These are phyloP conservation scores for Colletotrichum siamense DNA, from an alignment of 2,329 filamentous ascomycete species.

Conservation along the genomic window DNA sequence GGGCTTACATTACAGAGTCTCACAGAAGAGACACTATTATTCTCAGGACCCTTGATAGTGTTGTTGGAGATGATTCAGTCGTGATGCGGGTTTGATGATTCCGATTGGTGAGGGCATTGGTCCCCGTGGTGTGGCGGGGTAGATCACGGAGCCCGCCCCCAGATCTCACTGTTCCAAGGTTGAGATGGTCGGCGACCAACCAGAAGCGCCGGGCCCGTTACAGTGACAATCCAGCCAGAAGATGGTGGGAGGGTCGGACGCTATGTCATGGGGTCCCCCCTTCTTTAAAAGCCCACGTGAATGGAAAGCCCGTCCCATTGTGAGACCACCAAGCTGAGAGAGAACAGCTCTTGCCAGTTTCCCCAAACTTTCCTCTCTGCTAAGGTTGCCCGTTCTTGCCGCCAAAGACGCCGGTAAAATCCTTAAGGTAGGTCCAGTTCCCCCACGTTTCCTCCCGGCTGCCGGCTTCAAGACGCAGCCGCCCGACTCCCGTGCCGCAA, in stretches of 20 bases:
- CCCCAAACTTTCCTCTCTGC: not conserved
- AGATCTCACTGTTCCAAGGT: not conserved
- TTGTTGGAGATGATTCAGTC: not conserved
- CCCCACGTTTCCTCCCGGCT: not conserved
- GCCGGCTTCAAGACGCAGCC: not conserved
- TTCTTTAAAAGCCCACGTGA: not conserved
- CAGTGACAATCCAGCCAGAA: not conserved
- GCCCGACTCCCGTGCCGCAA: not conserved
- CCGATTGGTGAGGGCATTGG: not conserved
- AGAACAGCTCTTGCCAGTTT: not conserved
- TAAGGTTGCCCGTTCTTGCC: not conserved
- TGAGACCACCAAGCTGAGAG: not conserved
- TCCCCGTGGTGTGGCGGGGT: not conserved
- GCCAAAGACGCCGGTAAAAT: not conserved
- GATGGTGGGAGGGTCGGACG: not conserved
- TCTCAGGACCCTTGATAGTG: not conserved
- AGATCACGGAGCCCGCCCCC: not conserved
- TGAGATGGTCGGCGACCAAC: slow-evolving; percentile 12
- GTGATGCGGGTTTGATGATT: not conserved
- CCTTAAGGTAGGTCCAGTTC: not conserved
- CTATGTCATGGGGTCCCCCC: slow-evolving; percentile 2
- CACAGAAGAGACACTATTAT: not conserved
- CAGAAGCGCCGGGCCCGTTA: not conserved
- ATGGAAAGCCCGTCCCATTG: not conserved
- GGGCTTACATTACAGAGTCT: not conserved